Evolutionary conservation across 352 stramenopile species (phyloP).

Genomic region (Phytophthora hibernalis): DNA sequence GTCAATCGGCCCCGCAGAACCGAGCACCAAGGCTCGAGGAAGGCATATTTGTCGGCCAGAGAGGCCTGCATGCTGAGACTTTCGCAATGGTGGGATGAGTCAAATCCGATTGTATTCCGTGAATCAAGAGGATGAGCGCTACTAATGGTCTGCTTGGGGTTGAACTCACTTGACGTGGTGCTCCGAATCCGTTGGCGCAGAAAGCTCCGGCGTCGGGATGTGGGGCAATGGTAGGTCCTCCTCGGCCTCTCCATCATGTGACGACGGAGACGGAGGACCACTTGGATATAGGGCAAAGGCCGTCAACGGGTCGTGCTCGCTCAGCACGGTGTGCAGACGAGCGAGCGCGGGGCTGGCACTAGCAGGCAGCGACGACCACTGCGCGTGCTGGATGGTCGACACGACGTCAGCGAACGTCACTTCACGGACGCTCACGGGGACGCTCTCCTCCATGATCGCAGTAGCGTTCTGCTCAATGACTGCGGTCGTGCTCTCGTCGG

Average conservation of each 20-base stretch:
- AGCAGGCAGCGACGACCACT: conserved; percentile 45
- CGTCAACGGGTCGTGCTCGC: conserved; percentile 41
- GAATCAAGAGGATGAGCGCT: conserved; percentile 28
- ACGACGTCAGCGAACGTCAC: conserved; percentile 29
- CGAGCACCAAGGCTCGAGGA: conserved; percentile 41
- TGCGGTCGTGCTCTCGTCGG: neutral
- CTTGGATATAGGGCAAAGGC: conserved; percentile 47
- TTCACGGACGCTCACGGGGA: neutral
- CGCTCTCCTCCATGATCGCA: neutral
- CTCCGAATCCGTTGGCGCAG: conserved; percentile 16
- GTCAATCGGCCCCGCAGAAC: conserved; percentile 27
- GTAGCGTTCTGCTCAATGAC: conserved; percentile 4
- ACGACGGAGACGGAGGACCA: conserved; percentile 26
- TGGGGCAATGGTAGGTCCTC: conserved; percentile 34
- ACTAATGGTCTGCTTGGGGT: conserved; percentile 24
- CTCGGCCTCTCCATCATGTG: conserved; percentile 6
- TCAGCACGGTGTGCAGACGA: conserved; percentile 46
- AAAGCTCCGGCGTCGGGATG: conserved; percentile 24
- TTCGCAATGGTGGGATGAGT: conserved; percentile 1
- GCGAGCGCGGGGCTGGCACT: conserved; percentile 42
- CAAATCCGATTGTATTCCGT: conserved; percentile 5
- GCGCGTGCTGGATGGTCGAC: conserved; percentile 34
- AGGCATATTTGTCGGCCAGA: conserved; percentile 21
- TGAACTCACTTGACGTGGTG: conserved; percentile 14
- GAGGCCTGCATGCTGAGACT: conserved; percentile 21